Evolutionary conservation across 768 basidiomycete genomes (phyloP).

Genomic region (Phaeotremella fagi): DNA sequence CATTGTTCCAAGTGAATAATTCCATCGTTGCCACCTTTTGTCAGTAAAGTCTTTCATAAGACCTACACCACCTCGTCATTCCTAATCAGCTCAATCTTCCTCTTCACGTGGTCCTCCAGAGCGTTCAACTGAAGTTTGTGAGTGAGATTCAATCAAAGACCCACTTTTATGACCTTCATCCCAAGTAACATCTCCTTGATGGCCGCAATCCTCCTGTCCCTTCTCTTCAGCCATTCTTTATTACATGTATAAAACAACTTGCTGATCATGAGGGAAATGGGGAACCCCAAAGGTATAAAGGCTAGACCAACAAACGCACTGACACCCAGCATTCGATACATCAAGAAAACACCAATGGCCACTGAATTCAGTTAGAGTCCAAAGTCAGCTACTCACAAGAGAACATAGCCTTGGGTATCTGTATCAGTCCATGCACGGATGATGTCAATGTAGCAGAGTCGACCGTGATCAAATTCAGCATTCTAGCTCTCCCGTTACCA

Average conservation of each 20-base stretch:
- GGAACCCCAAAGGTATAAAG: constrained; percentile 28
- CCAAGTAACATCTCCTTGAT: constrained; percentile 39
- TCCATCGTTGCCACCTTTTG: constrained; percentile 35
- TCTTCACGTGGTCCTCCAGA: constrained; percentile 33
- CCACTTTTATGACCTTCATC: constrained; percentile 44
- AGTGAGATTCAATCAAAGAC: constrained; percentile 4
- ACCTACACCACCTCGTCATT: constrained; percentile 35
- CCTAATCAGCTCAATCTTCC: constrained; percentile 22
- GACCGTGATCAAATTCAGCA: constrained; percentile 39
- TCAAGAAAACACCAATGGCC: constrained; percentile 21
- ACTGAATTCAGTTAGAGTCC: constrained; percentile 15
- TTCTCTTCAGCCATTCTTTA: constrained; percentile 24
- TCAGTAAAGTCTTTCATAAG: background rate
- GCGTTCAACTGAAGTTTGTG: constrained; percentile 29
- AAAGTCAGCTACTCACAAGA: constrained; percentile 8
- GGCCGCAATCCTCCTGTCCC: constrained; percentile 35
- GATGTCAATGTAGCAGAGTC: constrained; percentile 30
- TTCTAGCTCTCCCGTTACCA: constrained; percentile 21
- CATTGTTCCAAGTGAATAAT: constrained; percentile 39
- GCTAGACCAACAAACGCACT: constrained; percentile 39
- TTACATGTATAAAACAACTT: constrained; percentile 35
- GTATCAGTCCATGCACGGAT: constrained; percentile 24
- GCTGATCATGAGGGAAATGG: constrained; percentile 18
- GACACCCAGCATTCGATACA: constrained; percentile 38
- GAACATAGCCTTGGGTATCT: constrained; percentile 25